Base-by-base conservation (phyloP, 1,284 basidiomycete species). In the Trichosporon asahii region DNA sequence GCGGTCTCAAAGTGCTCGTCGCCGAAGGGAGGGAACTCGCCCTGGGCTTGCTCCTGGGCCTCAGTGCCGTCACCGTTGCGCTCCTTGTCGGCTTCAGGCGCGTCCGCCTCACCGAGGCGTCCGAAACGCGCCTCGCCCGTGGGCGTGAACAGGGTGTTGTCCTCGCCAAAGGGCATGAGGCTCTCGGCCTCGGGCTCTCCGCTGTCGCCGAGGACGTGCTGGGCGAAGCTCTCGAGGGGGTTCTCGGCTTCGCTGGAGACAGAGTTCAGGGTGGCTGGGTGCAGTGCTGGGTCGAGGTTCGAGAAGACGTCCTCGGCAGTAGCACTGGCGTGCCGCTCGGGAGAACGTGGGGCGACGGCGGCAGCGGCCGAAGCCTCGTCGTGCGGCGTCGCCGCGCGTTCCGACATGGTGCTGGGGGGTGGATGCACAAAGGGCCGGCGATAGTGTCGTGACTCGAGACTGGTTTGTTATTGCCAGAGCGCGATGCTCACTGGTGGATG, bases 141-240 rank as follows among this genome's bases (percentile, higher is more conserved):
- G 11, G 73, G 40, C 15, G 67, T 68, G 68, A 72, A 69, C 29
- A 73, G 44, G 37, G 57, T 40, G 66, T 67, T 66, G 27, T 73
- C 71, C 6, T 72, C 73, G 18, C 69, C 73, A 27, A 61, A 61
- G 12, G 57, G 57, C 57, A 61, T 61, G 3, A 61, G 29, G 21
- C 66, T 68, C 15, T 64, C 66, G 21, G 66, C 68, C 14, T 73
- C 65, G 64, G 72, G 49, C 57, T 67, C 71, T 14, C 49, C 67
- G 37, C 63, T 49, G 35, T 70, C 69, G 12, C 64, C 63, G 23
- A 77, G 69, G 35, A 75, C 73, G 61, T 77, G 76, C 65, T 76
- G 73, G 18, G 75, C 76, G 57, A 77, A 76, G 31, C 70, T 64
- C 15, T 69, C 70, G 4, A 77, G 70, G 8, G 74, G 76, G 57